Base-by-base conservation (phyloP, 179 eudicot species). In the Pouteria campechiana region DNA sequence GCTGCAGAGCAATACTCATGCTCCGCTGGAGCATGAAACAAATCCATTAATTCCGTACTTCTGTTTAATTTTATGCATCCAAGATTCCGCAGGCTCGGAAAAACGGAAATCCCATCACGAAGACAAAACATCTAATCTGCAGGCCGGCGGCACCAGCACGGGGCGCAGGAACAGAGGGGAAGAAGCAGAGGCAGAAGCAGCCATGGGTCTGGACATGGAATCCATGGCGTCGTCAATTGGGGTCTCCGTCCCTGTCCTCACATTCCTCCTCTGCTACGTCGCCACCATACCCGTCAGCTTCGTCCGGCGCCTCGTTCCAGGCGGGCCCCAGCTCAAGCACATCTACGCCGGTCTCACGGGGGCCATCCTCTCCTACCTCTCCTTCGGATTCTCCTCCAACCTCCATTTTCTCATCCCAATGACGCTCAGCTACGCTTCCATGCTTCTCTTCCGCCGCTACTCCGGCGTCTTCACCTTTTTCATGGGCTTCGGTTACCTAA, bases 321-420 rank as follows among this genome's bases (percentile, higher is more conserved):
- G 77, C 22, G 74, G 76, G 6, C 55, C 81, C 16, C 57, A 73
- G 0, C 73, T 61, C 0, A 83, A 78, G 62, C 93, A 90, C 64
- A 37, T 79, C 24, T 90, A 74, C 57, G 63, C 95, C 32, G 86
- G 86, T 19, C 32, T 50, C 2, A 61, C 94, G 39, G 98, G 95
- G 18, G 79, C 57, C 12, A 5, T 62, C 9, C 73, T 90, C 2
- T 90, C 90, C 19, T 81, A 78, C 43, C 33, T 81, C 5, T 78
- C 98, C 1, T 90, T 90, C 25, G 98, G 98, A 13, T 41, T 74
- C 51, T 86, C 90, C 1, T 90, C 95, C 2, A 90, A 90, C 51
- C 59, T 90, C 30, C 98, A 90, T 30, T 85, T 90, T 58, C 58
- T 90, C 23, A 71, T 90, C 23, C 78, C 90, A 16, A 86, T 90